Evolutionary conservation across 2,329 filamentous ascomycete species (phyloP).

Genomic region (Penicillium brevicompactum): DNA sequence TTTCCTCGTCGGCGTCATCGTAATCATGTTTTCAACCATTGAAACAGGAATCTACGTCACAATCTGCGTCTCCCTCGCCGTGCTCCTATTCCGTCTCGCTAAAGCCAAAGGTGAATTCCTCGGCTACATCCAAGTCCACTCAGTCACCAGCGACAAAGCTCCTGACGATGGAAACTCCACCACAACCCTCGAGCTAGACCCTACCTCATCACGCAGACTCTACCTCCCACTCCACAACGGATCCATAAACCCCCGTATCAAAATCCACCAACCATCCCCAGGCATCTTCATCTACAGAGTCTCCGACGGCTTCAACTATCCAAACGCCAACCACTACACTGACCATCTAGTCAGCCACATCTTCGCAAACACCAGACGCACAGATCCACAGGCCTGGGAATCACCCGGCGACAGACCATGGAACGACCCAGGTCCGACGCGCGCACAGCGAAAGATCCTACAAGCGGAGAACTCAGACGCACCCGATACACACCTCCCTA

Average conservation of each 20-base stretch:
- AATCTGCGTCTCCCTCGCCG: conserved; percentile 69
- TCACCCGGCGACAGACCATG: conserved; percentile 77
- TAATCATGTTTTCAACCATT: conserved; percentile 81
- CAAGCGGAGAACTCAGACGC: conserved; percentile 35
- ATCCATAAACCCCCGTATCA: conserved; percentile 78
- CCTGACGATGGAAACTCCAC: neutral
- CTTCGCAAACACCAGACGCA: conserved; percentile 70
- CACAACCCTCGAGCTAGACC: neutral
- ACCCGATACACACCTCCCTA: conserved; percentile 58
- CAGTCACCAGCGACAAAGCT: conserved; percentile 59
- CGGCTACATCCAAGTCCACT: conserved; percentile 64
- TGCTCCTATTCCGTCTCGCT: conserved; percentile 78
- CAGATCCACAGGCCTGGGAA: conserved; percentile 65
- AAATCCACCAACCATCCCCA: conserved; percentile 76
- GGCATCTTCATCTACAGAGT: conserved; percentile 93
- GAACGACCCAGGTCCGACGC: conserved; percentile 80
- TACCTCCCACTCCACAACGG: conserved; percentile 87
- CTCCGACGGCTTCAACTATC: conserved; percentile 89
- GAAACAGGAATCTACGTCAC: conserved; percentile 92
- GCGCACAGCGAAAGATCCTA: conserved; percentile 48
- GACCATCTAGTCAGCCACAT: conserved; percentile 72
- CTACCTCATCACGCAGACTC: conserved; percentile 41
- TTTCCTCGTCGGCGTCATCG: conserved; percentile 85
- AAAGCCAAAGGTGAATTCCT: conserved; percentile 79
- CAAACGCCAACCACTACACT: conserved; percentile 82